Evolutionary conservation across 441 rosid species (phyloP).

Genomic region (Populus hybrid): DNA sequence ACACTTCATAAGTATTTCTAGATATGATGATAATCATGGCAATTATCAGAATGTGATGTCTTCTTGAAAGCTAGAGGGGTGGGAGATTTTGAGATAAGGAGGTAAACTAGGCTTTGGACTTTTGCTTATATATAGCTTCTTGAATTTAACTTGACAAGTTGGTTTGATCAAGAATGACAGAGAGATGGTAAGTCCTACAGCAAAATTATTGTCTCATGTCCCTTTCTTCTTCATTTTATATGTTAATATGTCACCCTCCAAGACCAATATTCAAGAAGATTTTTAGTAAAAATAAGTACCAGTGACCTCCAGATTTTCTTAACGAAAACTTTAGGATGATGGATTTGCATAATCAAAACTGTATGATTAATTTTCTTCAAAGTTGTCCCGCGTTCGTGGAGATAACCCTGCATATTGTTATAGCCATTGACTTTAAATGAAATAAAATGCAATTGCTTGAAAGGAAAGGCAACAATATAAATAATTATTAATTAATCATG

Average conservation of each 20-base stretch:
- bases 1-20: too few species aligned
- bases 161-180: not conserved
- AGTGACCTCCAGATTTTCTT: not conserved
- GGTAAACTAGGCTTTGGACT: not conserved
- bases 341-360: not conserved
- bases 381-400: conserved; percentile 7
- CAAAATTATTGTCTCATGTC: not conserved
- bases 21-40: not conserved
- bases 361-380: not conserved
- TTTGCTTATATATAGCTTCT: not conserved
- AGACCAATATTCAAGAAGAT: not conserved
- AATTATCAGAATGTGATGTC: not conserved
- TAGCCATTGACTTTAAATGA: not conserved
- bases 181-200: not conserved
- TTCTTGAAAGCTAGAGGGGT: not conserved
- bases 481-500: not conserved
- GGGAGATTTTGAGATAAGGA: too few species aligned
- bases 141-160: not conserved
- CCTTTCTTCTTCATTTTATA: not conserved
- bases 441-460: not conserved
- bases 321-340: not conserved
- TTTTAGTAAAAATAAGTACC: too few species aligned
- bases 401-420: not conserved
- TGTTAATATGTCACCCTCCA: not conserved
- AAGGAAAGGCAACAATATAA: not conserved